Conservation (phyloP, 1,284 basidiomycete genomes). For the Blastosporella zonata region DNA sequence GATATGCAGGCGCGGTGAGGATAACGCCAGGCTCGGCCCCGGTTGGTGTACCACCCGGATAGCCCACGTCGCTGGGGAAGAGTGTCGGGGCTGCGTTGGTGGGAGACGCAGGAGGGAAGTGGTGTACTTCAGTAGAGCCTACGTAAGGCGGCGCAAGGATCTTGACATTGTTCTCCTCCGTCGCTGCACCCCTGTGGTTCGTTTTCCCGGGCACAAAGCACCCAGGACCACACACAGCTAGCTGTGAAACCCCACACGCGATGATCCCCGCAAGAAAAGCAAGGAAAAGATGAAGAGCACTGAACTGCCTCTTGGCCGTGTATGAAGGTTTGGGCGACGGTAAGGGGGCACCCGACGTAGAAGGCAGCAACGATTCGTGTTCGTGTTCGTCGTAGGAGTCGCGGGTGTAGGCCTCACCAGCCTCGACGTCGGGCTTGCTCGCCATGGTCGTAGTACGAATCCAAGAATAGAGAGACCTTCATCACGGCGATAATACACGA, state of each 20-base stretch:
- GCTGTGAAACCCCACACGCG: constrained; percentile 14
- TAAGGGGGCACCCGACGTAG: constrained; percentile 3
- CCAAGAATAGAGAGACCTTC: background rate
- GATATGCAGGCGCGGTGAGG: constrained; percentile 74
- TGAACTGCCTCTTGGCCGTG: constrained; percentile 11
- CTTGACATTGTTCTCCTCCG: constrained; percentile 14
- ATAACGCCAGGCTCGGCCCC: constrained; percentile 80
- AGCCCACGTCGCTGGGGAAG: constrained; percentile 77
- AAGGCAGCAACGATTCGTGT: constrained; percentile 20
- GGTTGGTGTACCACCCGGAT: constrained; percentile 80
- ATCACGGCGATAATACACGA: background rate
- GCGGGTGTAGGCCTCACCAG: constrained; percentile 14
- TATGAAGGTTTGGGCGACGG: constrained; percentile 6
- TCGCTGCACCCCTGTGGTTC: background rate
- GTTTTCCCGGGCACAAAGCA: constrained; percentile 15
- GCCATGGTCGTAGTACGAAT: constrained; percentile 14
- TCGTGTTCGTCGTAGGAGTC: constrained; percentile 15
- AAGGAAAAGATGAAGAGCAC: constrained; percentile 16
- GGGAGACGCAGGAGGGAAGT: constrained; percentile 69
- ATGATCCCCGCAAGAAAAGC: constrained; percentile 22
- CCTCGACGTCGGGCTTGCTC: constrained; percentile 20
- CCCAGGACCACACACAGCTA: constrained; percentile 13
- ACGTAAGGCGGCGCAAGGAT: constrained; percentile 56
- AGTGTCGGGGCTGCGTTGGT: constrained; percentile 66
- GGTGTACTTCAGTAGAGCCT: constrained; percentile 66